Conservation (phyloP, 1,139 yeast species). For the Yamadazyma atlantica region DNA sequence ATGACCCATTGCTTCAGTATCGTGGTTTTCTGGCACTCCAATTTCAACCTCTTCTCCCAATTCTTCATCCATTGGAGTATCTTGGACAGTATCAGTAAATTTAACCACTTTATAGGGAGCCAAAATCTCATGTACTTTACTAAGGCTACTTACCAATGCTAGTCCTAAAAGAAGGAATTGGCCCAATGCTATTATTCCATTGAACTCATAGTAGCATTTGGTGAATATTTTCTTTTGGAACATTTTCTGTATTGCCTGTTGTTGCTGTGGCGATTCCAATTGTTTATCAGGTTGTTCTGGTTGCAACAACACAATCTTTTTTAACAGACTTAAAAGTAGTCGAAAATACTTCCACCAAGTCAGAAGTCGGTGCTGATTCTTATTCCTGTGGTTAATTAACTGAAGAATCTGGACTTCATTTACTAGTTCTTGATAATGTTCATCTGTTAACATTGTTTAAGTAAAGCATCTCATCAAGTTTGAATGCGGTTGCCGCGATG, state of each 20-base stretch:
- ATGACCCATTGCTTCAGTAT: too few relatives aligned
- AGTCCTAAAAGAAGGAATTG: conserved; percentile 78
- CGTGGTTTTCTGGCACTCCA: neutral
- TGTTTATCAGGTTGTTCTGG: conserved; percentile 4
- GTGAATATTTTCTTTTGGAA: conserved; percentile 37
- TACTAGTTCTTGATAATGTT: conserved; percentile 1
- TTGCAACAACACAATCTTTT: conserved; percentile 28
- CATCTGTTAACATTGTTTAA: neutral
- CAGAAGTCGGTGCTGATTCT: conserved; percentile 74
- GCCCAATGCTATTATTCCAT: conserved; percentile 69
- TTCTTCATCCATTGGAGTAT: conserved; percentile 4
- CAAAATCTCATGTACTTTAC: conserved; percentile 43
- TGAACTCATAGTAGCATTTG: conserved; percentile 59
- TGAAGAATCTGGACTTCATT: conserved; percentile 59
- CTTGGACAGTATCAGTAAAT: neutral
- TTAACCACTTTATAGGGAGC: conserved; percentile 18
- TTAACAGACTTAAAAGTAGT: conserved; percentile 58
- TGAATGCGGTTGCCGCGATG: conserved; percentile 4
- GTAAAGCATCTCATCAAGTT: neutral
- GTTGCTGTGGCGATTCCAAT: conserved; percentile 10
- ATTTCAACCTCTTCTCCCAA: conserved; percentile 8
- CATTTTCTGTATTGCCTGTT: conserved; percentile 32
- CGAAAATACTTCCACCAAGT: conserved; percentile 75
- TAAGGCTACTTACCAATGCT: conserved; percentile 58
- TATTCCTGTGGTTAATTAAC: conserved; percentile 65